Evolutionary conservation across 371 early-diverging fungal genomes (phyloP).

Genomic region (Sporodiniella umbellata): DNA sequence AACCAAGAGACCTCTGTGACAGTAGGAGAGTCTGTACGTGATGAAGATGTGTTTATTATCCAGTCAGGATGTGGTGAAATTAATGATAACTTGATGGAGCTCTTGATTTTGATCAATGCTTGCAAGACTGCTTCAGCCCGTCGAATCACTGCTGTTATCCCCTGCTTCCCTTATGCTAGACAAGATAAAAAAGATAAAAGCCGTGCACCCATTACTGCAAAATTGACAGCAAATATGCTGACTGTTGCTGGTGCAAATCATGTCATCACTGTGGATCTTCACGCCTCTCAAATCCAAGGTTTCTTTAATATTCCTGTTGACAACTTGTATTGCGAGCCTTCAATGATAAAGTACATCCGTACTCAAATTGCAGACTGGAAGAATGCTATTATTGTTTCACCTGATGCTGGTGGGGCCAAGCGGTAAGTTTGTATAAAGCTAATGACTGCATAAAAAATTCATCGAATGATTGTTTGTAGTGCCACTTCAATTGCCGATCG

Average conservation of each 20-base stretch:
- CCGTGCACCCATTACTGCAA: slow-evolving; percentile 89
- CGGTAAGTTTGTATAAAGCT: slow-evolving; percentile 54
- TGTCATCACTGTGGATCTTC: slow-evolving; percentile 97
- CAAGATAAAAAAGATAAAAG: slow-evolving; percentile 95
- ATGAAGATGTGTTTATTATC: slow-evolving; percentile 86
- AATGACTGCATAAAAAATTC: too few species aligned
- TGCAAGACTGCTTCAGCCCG: slow-evolving; percentile 94
- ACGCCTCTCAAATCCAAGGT: slow-evolving; percentile 94
- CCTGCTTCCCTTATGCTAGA: slow-evolving; percentile 96
- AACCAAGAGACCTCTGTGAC: slow-evolving; percentile 96
- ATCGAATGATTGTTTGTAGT: slow-evolving; percentile 15
- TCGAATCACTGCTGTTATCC: slow-evolving; percentile 92
- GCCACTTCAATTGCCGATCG: slow-evolving; percentile 95
- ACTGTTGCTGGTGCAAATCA: slow-evolving; percentile 94
- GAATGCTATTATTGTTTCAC: slow-evolving; percentile 91
- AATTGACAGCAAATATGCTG: slow-evolving; percentile 92
- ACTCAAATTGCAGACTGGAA: slow-evolving; percentile 79
- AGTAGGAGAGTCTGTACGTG: slow-evolving; percentile 96
- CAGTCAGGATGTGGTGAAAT: slow-evolving; percentile 88
- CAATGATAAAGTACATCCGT: slow-evolving; percentile 84
- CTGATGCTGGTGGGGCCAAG: slow-evolving; percentile 98
- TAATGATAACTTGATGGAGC: slow-evolving; percentile 93
- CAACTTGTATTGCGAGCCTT: slow-evolving; percentile 92
- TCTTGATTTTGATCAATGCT: slow-evolving; percentile 94
- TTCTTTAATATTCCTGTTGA: slow-evolving; percentile 98